Percentiles rank a stretch among this genome's conserved stretches.
Conservation (phyloP, 1,139 yeast genomes). For the Saccharomyces hybrid region DNA sequence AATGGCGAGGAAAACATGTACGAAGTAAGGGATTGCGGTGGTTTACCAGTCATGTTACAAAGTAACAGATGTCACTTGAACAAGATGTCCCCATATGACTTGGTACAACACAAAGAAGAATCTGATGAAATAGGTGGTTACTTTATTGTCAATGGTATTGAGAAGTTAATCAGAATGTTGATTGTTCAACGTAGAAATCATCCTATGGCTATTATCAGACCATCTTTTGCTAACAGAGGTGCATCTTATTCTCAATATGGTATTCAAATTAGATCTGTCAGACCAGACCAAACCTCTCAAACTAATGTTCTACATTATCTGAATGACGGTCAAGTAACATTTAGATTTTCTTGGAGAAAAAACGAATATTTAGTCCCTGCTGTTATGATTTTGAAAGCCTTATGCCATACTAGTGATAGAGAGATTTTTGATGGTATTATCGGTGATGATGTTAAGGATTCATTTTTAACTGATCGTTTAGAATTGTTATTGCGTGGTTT, state of each 20-base stretch:
- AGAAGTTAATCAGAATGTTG: constrained; percentile 91
- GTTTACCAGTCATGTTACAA: constrained; percentile 82
- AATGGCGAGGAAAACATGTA: constrained; percentile 67
- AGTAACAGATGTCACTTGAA: constrained; percentile 88
- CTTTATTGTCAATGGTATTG: constrained; percentile 93
- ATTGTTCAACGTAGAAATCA: constrained; percentile 97
- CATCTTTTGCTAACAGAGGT: constrained; percentile 92
- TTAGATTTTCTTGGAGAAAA: constrained; percentile 94
- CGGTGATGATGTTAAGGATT: constrained; percentile 78
- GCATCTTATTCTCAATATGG: constrained; percentile 83
- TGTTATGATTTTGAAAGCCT: constrained; percentile 84
- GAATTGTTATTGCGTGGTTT: constrained; percentile 84
- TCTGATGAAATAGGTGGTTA: constrained; percentile 96
- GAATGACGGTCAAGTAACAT: constrained; percentile 92
- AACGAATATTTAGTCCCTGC: constrained; percentile 93
- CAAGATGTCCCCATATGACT: constrained; percentile 70
- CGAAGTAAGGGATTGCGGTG: constrained; percentile 89
- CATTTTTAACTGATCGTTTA: constrained; percentile 95
- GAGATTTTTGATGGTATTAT: constrained; percentile 95
- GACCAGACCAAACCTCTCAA: constrained; percentile 97
- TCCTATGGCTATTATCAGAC: constrained; percentile 95
- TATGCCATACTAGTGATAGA: constrained; percentile 84
- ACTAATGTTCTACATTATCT: constrained; percentile 93
- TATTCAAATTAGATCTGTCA: constrained; percentile 86
- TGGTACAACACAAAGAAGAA: constrained; percentile 78